Evolutionary conservation across 495 filamentous ascomycete species (phyloP).

Genomic region (Lophiotrema nucula): DNA sequence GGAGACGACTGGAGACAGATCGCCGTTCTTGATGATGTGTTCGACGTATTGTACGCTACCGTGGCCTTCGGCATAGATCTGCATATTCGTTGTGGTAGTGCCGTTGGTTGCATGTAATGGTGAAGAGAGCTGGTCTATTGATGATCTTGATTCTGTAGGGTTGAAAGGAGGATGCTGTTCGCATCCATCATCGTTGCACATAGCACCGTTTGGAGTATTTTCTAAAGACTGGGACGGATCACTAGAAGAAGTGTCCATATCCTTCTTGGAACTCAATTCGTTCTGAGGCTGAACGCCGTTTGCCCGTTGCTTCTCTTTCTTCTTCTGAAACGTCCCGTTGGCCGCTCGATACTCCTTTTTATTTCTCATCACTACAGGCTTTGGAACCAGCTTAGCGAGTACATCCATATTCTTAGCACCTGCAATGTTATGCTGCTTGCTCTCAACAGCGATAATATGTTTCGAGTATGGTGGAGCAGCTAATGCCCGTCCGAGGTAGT

Average conservation of each 20-base stretch:
- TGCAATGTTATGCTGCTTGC: conserved; percentile 76
- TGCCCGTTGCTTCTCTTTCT: not conserved
- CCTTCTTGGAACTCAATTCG: not conserved
- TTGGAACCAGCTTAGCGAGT: conserved; percentile 65
- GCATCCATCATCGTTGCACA: not conserved
- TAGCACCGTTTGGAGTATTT: not conserved
- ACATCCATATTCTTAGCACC: conserved; percentile 82
- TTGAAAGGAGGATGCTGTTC: not conserved
- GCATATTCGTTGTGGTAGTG: conserved; percentile 28
- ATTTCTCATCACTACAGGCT: conserved; percentile 67
- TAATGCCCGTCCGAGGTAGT: conserved; percentile 85
- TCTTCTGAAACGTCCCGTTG: conserved; percentile 40
- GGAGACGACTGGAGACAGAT: conserved; percentile 38
- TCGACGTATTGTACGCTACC: conserved; percentile 55
- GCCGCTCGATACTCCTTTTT: conserved; percentile 67
- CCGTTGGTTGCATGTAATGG: conserved; percentile 4
- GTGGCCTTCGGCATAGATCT: conserved; percentile 43
- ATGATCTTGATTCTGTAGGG: conserved; percentile 23
- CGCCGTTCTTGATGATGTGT: conserved; percentile 52
- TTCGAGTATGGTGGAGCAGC: conserved; percentile 81
- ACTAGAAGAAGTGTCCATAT: not conserved
- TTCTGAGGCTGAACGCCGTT: not conserved
- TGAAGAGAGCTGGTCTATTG: not conserved
- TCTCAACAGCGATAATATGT: conserved; percentile 88
- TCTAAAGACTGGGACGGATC: not conserved